Percentiles rank a stretch among this genome's conserved stretches.
These are phyloP conservation scores for Rickenella mellea DNA, from an alignment of 768 basidiomycete genomes.

Conservation along the genomic window DNA sequence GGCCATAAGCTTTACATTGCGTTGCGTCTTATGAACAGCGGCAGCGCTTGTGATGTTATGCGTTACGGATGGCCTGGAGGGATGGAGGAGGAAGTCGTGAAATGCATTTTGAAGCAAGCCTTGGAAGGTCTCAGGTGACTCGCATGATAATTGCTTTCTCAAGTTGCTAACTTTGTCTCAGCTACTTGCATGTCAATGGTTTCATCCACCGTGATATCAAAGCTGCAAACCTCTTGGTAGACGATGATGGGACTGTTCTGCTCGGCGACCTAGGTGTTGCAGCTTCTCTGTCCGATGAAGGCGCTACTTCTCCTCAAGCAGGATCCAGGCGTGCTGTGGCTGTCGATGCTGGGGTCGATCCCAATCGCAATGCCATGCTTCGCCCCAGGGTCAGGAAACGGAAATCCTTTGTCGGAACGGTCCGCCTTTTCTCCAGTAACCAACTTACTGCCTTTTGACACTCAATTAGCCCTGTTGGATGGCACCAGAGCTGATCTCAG, in stretches of 20 bases:
- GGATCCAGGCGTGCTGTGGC: slow-evolving; percentile 1
- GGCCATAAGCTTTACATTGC: slow-evolving; percentile 83
- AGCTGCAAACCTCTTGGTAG: slow-evolving; percentile 87
- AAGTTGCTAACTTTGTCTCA: slow-evolving; percentile 17
- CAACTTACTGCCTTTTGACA: background rate
- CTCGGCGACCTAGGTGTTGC: slow-evolving; percentile 91
- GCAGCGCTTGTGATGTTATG: slow-evolving; percentile 81
- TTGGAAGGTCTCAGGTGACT: slow-evolving; percentile 80
- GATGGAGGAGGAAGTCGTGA: slow-evolving; percentile 83
- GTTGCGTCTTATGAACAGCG: slow-evolving; percentile 81
- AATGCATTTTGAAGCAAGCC: slow-evolving; percentile 77
- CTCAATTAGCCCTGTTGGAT: slow-evolving; percentile 77
- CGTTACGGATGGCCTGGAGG: slow-evolving; percentile 80
- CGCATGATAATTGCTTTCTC: background rate
- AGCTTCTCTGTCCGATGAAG: slow-evolving; percentile 68
- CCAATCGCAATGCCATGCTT: slow-evolving; percentile 12
- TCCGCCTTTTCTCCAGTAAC: too few relatives aligned
- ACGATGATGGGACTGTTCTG: slow-evolving; percentile 84
- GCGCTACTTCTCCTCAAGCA: slow-evolving; percentile 8
- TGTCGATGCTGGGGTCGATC: too few relatives aligned
- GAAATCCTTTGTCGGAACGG: slow-evolving; percentile 89
- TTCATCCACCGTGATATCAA: slow-evolving; percentile 94
- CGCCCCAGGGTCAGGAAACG: slow-evolving; percentile 61
- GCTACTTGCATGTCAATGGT: slow-evolving; percentile 82
- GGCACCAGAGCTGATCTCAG: slow-evolving; percentile 89